Conservation (phyloP, 768 basidiomycete genomes). For the Rhizopogon vinicolor region DNA sequence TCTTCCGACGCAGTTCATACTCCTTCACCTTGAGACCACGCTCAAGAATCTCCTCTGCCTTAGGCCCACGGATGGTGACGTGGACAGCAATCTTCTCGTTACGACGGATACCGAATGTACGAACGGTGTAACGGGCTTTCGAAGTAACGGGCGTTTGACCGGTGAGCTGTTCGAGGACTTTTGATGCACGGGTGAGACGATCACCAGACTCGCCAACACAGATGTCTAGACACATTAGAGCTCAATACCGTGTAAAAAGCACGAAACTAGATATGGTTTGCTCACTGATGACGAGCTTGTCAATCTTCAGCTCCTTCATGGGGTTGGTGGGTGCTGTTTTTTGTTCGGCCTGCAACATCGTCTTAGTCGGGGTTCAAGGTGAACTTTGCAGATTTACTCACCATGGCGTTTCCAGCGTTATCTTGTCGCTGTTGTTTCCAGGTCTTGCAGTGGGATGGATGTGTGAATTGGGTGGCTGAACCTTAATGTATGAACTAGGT, state of each 20-base stretch:
- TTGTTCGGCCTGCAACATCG: conserved; percentile 64
- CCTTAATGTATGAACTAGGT: conserved; percentile 12
- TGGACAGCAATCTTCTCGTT: conserved; percentile 99
- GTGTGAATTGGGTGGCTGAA: conserved; percentile 23
- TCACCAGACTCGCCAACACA: conserved; percentile 99
- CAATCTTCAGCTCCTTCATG: conserved; percentile 95
- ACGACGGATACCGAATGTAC: conserved; percentile 97
- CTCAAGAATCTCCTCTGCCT: conserved; percentile 99
- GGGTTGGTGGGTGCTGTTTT: conserved; percentile 87
- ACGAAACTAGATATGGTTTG: conserved; percentile 20
- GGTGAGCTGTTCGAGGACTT: conserved; percentile 98
- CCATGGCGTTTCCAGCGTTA: conserved; percentile 28
- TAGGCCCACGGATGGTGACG: conserved; percentile 98
- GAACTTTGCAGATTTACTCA: conserved; percentile 4
- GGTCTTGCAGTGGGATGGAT: neutral
- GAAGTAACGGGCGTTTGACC: conserved; percentile 99
- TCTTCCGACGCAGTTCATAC: conserved; percentile 94
- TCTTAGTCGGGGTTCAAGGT: conserved; percentile 1
- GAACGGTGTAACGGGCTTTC: conserved; percentile 99
- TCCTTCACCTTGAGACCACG: conserved; percentile 99
- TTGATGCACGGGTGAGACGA: conserved; percentile 96
- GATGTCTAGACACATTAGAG: conserved; percentile 63
- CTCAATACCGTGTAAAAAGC: conserved; percentile 6
- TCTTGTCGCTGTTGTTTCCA: conserved; percentile 26
- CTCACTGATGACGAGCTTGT: conserved; percentile 99